Conservation (phyloP, 169 alveolate genomes). For the Neospora caninum region DNA sequence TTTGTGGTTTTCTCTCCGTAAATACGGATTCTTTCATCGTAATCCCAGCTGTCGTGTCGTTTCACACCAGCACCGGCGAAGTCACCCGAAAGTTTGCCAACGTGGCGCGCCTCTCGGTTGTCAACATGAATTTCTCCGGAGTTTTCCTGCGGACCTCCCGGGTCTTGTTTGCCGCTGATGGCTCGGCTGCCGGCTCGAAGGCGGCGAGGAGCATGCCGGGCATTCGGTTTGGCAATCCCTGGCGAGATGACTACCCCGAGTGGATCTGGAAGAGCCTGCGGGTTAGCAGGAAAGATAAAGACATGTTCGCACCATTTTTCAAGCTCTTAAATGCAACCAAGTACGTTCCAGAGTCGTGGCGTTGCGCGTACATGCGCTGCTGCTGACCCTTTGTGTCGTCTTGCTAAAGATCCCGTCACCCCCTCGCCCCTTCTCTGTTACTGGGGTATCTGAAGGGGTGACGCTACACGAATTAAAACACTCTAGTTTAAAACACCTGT, state of each 20-base stretch:
- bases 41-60: too few relatives aligned
- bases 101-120: neutral
- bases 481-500: too few relatives aligned
- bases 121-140: neutral
- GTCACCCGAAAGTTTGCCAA: too few relatives aligned
- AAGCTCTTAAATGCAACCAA: slow-evolving; percentile 50
- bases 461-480: too few relatives aligned
- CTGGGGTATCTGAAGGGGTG: too few relatives aligned
- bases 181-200: slow-evolving; percentile 1
- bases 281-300: slow-evolving; percentile 55
- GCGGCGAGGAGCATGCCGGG: neutral
- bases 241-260: slow-evolving; percentile 56
- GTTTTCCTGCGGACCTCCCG: neutral
- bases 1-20: too few relatives aligned
- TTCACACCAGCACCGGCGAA: too few relatives aligned
- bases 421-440: too few relatives aligned
- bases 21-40: too few relatives aligned
- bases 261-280: slow-evolving; percentile 56
- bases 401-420: too few relatives aligned
- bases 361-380: neutral
- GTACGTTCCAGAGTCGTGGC: slow-evolving; percentile 4
- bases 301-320: slow-evolving; percentile 51
- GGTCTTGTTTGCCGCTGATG: neutral
- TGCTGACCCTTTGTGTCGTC: neutral
- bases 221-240: slow-evolving; percentile 58